Base-by-base conservation (phyloP, 176 grass and related monocot species). In the Juncus effusus region DNA sequence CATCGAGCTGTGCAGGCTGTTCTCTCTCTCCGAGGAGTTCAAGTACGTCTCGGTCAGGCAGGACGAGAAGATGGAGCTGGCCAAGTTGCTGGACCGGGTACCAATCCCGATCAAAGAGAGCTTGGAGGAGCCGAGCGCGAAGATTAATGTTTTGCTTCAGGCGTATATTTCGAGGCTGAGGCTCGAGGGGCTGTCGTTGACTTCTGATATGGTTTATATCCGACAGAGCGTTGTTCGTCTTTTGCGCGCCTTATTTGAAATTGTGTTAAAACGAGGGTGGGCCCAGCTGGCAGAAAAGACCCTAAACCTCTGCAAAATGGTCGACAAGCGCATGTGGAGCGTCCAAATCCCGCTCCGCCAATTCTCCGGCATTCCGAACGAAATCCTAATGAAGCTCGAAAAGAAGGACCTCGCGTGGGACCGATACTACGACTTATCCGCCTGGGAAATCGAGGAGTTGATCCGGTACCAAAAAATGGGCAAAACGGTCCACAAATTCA, bases 81-180 rank as follows among this genome's bases (percentile, higher is more conserved):
- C 85, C 14, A 97, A 97, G 69, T 82, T 97, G 51, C 83, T 91
- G 82, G 85, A 97, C 60, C 88, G 88, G 38, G 93, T 97, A 13
- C 93, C 93, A 39, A 86, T 97, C 79, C 93, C 93, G 81, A 85
- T 97, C 41, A 97, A 97, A 78, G 93, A 97, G 82, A 97, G 93
- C 65, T 84, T 92, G 65, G 82, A 96, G 74, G 93, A 97, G 61
- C 93, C 93, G 16, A 97, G 93, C 72, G 88, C 93, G 69, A 97
- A 97, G 82, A 97, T 97, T 60, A 97, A 89, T 73, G 88, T 92
- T 78, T 78, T 97, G 77, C 71, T 97, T 66, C 93, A 97, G 74
- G 88, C 87, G 52, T 97, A 97, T 71, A 91, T 97, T 74, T 97
- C 93, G 51, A 90, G 82, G 54, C 58, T 92, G 51, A 89, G 83